Evolutionary conservation across 495 filamentous ascomycete genomes (phyloP), one percentile per base, ranked within the genome.

Genomic region (Neurospora hispaniola): DNA sequence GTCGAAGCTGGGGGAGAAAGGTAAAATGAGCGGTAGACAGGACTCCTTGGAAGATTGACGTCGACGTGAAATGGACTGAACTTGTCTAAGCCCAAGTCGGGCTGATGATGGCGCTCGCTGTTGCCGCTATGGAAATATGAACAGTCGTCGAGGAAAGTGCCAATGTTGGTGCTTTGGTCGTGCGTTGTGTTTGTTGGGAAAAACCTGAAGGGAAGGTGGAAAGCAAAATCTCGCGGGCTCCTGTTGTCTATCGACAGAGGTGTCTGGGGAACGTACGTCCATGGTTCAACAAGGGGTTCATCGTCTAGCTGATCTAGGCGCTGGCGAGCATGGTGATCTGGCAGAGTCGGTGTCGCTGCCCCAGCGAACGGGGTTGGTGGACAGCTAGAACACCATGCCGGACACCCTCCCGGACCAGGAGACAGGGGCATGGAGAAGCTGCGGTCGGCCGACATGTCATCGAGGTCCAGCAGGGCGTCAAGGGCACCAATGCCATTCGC

Each of bases 1-100:
- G 76, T 78, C 35, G 79, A 78, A 39, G 76, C 69, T 74, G 80
- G 74, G 10, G 78, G 77, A 31, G 80, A 78, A 18, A 76, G 42
- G 74, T 75, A 80, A 41, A 80, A 80, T 41, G 76, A 78, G 73
- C 72, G 69, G 71, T 70, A 71, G 38, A 73, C 75, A 14, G 70
- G 59, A 42, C 46, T 62, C 54, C 54, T 66, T 66, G 54, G 27
- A 66, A 66, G 54, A 66, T 66, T 14, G 54, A 35, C 54, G 54
- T 38, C 54, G 35, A 66, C 11, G 54, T 66, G 54, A 18, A 35
- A 35, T 35, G 54, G 54, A 62, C 54, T 23, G 54, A 62, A 62
- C 12, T 66, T 27, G 54, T 66, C 27, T 66, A 66, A 27, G 54
- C 31, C 54, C 59, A 44, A 23, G 18, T 9, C 7, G 68, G 46